Percentiles rank a stretch among this genome's conserved stretches.
Evolutionary conservation across 352 stramenopile species (phyloP).

Genomic region (Phytophthora nicotianae): DNA sequence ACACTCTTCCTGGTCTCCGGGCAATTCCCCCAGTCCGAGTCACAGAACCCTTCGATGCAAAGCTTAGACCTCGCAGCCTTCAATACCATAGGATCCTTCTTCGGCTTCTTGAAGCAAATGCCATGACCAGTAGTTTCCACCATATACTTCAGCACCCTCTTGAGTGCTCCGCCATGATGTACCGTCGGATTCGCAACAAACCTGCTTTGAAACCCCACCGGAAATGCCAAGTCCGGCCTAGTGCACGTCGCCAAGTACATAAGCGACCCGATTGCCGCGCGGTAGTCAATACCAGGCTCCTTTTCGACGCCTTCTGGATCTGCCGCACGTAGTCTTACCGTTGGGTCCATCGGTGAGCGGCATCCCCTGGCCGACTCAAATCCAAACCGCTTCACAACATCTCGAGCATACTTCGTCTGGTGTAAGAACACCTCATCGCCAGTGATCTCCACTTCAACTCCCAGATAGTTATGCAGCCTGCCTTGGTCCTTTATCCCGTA

Average conservation of each 20-base stretch:
- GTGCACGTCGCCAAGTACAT: slow-evolving; percentile 13
- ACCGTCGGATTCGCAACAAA: background rate
- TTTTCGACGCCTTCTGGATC: background rate
- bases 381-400: slow-evolving; percentile 1
- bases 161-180: background rate
- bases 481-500: slow-evolving; percentile 6
- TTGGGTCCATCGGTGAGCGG: slow-evolving; percentile 10
- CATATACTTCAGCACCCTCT: background rate
- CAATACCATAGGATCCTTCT: background rate
- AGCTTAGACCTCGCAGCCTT: too few species aligned
- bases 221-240: slow-evolving; percentile 3
- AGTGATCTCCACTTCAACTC: slow-evolving; percentile 1
- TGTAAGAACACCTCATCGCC: background rate
- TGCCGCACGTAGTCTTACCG: background rate
- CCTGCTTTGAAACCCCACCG: background rate
- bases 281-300: slow-evolving; percentile 11
- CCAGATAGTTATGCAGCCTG: background rate
- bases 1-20: background rate
- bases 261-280: slow-evolving; percentile 4
- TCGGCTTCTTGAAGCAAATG: slow-evolving; percentile 5
- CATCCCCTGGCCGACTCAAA: slow-evolving; percentile 4
- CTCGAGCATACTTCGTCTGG: slow-evolving; percentile 5
- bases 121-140: background rate
- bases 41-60: slow-evolving; percentile 5
- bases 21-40: slow-evolving; percentile 4